phyloP scores from a whole-genome alignment of 192 early-diverging fungal species.

The Dimargaris xerosporica region DNA sequence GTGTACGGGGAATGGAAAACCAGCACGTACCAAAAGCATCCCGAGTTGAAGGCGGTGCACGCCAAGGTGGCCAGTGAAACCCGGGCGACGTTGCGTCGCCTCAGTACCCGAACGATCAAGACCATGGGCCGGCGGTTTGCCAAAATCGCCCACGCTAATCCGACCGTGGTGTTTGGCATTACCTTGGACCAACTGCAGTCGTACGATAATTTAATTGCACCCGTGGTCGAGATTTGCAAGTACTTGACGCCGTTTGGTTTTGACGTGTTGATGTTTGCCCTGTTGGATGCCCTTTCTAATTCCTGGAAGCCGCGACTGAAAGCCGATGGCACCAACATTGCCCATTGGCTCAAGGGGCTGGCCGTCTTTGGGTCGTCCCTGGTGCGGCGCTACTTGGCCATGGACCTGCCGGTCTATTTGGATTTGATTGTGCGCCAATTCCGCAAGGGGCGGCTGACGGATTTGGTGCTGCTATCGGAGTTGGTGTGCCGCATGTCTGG shows the following conservation, averaged over 20 bases:
- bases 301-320: slow-evolving; percentile 37
- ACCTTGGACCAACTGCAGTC: slow-evolving; percentile 48
- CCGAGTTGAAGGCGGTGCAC: slow-evolving; percentile 33
- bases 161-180: slow-evolving; percentile 48
- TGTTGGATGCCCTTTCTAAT: slow-evolving; percentile 51
- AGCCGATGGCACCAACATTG: slow-evolving; percentile 39
- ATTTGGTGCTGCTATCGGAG: slow-evolving; percentile 53
- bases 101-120: slow-evolving; percentile 58
- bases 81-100: slow-evolving; percentile 45
- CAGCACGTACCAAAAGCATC: slow-evolving; percentile 31
- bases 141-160: slow-evolving; percentile 60
- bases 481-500: slow-evolving; percentile 57
- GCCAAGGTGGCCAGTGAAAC: slow-evolving; percentile 34
- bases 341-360: slow-evolving; percentile 46
- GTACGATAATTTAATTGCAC: slow-evolving; percentile 60
- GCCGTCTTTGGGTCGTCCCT: slow-evolving; percentile 47
- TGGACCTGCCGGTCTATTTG: slow-evolving; percentile 48
- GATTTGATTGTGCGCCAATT: slow-evolving; percentile 51
- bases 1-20: slow-evolving; percentile 73
- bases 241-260: slow-evolving; percentile 59
- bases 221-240: slow-evolving; percentile 58
- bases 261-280: slow-evolving; percentile 50
- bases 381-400: slow-evolving; percentile 39
- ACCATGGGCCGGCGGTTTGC: slow-evolving; percentile 54
- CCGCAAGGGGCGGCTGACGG: slow-evolving; percentile 30